A percentile compares a stretch with the other conserved stretches of the same genome.
These are phyloP conservation scores for Stipa capillata DNA, from an alignment of 176 grass and related monocot genomes.

Conservation along the genomic window DNA sequence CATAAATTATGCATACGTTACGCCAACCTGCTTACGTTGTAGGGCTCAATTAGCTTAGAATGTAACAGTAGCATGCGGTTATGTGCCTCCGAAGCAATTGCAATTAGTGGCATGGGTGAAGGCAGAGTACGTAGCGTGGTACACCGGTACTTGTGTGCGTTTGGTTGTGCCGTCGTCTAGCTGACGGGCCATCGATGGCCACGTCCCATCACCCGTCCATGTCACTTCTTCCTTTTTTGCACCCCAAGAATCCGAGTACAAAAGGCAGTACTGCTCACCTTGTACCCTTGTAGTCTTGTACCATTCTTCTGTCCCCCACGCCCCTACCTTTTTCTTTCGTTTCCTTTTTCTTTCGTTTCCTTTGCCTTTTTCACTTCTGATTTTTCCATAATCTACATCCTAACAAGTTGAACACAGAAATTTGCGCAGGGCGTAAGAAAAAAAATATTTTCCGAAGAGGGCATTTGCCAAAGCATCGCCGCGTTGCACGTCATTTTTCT, in stretches of 20 bases:
- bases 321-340: not conserved
- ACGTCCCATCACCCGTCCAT: constrained; percentile 11
- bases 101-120: not conserved
- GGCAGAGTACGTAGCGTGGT: not conserved
- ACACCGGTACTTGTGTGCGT: no score
- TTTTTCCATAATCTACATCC: not conserved
- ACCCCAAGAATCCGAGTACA: constrained; percentile 4
- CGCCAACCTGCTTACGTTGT: not conserved
- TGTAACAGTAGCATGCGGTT: no score
- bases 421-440: no score
- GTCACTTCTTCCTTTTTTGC: not conserved
- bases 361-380: no score
- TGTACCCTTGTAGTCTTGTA: no score
- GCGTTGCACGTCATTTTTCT: no score
- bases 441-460: no score
- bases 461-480: no score
- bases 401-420: no score
- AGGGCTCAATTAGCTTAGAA: no score
- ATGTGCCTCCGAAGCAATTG: not conserved
- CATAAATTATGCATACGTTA: not conserved
- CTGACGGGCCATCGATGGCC: not conserved
- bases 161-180: constrained; percentile 5
- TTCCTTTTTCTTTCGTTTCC: no score
- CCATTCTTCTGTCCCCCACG: not conserved
- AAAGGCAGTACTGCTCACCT: not conserved